Percentiles rank a stretch among this genome's conserved stretches.
Conservation (phyloP, 2,329 filamentous ascomycete species). For the Ophiostoma triangulosporum region DNA sequence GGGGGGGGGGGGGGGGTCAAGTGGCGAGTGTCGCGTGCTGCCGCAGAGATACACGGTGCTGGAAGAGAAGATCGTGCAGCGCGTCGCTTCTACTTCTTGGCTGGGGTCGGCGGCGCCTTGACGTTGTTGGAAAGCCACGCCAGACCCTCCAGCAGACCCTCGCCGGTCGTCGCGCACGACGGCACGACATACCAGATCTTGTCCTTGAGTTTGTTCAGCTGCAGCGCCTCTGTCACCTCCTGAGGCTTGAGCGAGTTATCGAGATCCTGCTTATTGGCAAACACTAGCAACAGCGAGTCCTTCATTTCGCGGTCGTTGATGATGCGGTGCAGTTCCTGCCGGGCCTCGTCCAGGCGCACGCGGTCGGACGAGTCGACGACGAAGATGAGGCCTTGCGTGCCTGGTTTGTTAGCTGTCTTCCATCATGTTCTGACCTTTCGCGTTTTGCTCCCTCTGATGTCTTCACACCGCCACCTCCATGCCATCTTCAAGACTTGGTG, state of each 20-base stretch:
- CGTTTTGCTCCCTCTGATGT: neutral
- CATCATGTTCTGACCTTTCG: neutral
- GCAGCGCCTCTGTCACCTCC: slow-evolving; percentile 64
- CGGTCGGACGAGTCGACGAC: slow-evolving; percentile 94
- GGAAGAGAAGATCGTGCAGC: too few relatives aligned
- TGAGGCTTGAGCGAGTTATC: slow-evolving; percentile 65
- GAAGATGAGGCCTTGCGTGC: slow-evolving; percentile 96
- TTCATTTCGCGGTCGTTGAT: slow-evolving; percentile 98
- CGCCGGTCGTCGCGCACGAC: slow-evolving; percentile 68
- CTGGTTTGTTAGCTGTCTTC: slow-evolving; percentile 27
- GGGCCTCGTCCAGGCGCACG: slow-evolving; percentile 81
- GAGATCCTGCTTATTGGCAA: slow-evolving; percentile 98
- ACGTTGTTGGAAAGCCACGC: slow-evolving; percentile 78
- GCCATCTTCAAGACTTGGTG: too few relatives aligned
- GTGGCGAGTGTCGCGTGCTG: too few relatives aligned
- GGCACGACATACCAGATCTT: slow-evolving; percentile 78
- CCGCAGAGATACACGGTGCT: too few relatives aligned
- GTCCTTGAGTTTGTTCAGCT: slow-evolving; percentile 66
- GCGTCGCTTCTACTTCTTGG: slow-evolving; percentile 33
- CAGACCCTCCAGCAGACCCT: slow-evolving; percentile 68
- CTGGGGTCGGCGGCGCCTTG: slow-evolving; percentile 46
- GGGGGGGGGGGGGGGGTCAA: neutral
- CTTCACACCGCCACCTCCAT: neutral
- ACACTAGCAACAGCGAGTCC: slow-evolving; percentile 84
- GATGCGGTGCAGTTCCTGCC: slow-evolving; percentile 88